Evolutionary conservation across 148 eudicot genomes (phyloP), one percentile per base, ranked within the genome.

Genomic region (Selenicereus undatus): DNA sequence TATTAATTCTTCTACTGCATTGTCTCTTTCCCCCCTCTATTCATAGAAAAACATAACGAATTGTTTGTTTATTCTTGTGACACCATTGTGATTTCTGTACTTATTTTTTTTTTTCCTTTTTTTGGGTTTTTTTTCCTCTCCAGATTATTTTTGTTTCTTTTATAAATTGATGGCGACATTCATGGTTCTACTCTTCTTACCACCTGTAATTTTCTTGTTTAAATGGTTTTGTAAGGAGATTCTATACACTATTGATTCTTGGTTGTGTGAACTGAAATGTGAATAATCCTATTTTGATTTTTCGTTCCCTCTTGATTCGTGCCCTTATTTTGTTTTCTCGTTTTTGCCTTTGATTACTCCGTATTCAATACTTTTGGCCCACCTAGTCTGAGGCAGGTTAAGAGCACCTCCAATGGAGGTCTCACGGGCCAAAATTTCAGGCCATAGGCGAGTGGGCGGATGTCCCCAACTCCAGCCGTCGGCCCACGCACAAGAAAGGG

Each of bases 21-120:
- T 71, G 76, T 83, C 71, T 58, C 18, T 51, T 20, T 35, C 60
- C 76, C 14, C 4, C 75, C 71, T 32, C 73, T 30, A 54, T 51
- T 79, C 73, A 76, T 77, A 76, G 75, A 58, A 73, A 74, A 75
- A 66, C 73, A 71, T 56, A 66, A 45, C 45, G 74, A 71, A 77
- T 81, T 86, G 88, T 83, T 83, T 88, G 84, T 81, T 86, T 77
- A 86, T 90, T 88, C 85, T 81, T 82, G 69, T 79, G 48, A 73
- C 74, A 51, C 78, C 65, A 84, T 80, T 80, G 81, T 72, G 78
- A 80, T 78, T 80, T 70, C 73, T 83, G 80, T 80, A 83, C 74
- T 80, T 84, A 80, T 3, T 70, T 79, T 75, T 71, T n/a, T 29
- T 32, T 32, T 32, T 2, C 32, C n/a, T 43, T 74, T 78, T 81